Evolutionary conservation across 129 eudicot species (phyloP).

Genomic region (Daucus carota): DNA sequence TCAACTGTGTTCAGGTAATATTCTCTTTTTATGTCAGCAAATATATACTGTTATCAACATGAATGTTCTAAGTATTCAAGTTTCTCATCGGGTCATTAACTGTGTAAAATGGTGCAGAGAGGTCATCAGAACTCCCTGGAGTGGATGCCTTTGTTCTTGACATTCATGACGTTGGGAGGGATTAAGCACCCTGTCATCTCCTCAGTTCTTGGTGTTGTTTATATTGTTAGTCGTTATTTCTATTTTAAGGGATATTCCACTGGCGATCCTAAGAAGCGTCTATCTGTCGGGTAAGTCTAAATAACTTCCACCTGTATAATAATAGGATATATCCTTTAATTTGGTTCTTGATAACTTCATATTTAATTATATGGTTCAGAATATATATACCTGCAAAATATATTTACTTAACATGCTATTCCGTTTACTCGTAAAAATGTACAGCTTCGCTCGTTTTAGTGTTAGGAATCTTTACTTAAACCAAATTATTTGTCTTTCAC

Average conservation of each 20-base stretch:
- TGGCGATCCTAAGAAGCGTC: slow-evolving; percentile 69
- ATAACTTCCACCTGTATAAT: not conserved
- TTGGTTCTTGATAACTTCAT: not conserved
- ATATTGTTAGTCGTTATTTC: slow-evolving; percentile 47
- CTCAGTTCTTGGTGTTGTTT: slow-evolving; percentile 43
- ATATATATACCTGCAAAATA: no score
- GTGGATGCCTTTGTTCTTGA: slow-evolving; percentile 52
- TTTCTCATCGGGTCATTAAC: not conserved
- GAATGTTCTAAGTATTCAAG: not conserved
- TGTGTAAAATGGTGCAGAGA: slow-evolving; percentile 55
- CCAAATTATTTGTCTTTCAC: no score
- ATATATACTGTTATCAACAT: not conserved
- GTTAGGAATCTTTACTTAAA: not conserved
- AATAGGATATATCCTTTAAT: not conserved
- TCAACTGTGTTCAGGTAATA: slow-evolving; percentile 81
- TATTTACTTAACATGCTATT: not conserved
- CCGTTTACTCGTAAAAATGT: not conserved
- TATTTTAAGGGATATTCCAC: slow-evolving; percentile 80
- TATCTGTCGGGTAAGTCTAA: slow-evolving; percentile 51
- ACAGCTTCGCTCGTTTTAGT: not conserved
- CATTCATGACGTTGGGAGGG: slow-evolving; percentile 64
- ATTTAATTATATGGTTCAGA: not conserved
- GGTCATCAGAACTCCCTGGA: slow-evolving; percentile 96
- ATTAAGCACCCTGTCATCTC: slow-evolving; percentile 50
- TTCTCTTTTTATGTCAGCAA: not conserved